Evolutionary conservation across 805 yeast genomes (phyloP), one percentile per base, ranked within the genome.

Genomic region (Saturnispora sekii): DNA sequence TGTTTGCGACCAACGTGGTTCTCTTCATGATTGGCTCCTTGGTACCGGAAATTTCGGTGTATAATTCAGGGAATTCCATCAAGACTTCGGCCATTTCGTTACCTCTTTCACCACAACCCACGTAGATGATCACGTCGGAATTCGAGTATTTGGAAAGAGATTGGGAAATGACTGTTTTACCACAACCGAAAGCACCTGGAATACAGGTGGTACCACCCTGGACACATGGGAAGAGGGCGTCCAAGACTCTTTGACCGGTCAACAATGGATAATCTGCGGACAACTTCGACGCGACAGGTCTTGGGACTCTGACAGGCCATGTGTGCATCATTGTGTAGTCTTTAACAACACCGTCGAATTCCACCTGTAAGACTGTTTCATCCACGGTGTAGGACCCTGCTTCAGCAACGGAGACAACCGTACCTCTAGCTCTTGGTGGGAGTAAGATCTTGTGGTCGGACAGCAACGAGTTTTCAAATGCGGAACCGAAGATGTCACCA

Each of bases 191-290:
- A 52, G 99, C 99, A 70, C 99, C 99, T 39, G 99, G 99, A 65
- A 93, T 93, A 83, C 98, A 94, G 32, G 99, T 93, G 34, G 99
- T 93, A 73, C 99, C 99, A 72, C 99, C 99, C 74, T 93, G 98
- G 57, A 93, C 99, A 79, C 95, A 84, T 40, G 99, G 99, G 77
- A 93, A 93, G 53, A 93, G 76, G 29, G 98, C 82, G 68, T 93
- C 99, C 66, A 93, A 74, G 42, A 93, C 99, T 76, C 99, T 85
- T 74, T 93, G 99, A 60, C 99, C 99, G 15, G 99, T 93, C 59
- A 93, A 76, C 57, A 93, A 75, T 43, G 99, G 99, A 66, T 84
- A 78, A 68, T 90, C 93, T 36, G 98, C 97, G 49, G 95, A 71
- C 51, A 87, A 69, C 64, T 90, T 88, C 67, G 88, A 94, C 42